Evolutionary conservation across 176 grass and related monocot genomes (phyloP).

Genomic region (Paspalum notatum): DNA sequence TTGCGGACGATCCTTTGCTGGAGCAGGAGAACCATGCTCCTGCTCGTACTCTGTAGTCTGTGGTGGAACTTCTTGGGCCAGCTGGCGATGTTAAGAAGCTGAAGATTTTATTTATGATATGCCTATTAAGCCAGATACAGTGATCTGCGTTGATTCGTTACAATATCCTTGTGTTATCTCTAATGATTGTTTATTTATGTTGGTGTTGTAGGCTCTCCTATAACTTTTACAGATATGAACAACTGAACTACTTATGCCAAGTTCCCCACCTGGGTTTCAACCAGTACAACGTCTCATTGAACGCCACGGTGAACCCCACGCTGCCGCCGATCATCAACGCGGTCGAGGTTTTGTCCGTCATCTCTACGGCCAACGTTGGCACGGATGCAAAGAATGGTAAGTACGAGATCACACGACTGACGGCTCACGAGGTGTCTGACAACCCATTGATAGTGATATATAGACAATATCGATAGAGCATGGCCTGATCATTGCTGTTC

Average conservation of each 20-base stretch:
- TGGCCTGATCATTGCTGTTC: background rate
- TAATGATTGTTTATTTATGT: background rate
- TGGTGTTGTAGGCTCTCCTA: background rate
- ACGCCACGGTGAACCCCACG: constrained; percentile 55
- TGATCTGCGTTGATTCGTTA: constrained; percentile 50
- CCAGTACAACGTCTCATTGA: constrained; percentile 41
- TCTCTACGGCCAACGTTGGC: constrained; percentile 31
- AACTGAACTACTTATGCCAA: too few relatives aligned
- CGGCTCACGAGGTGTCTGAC: too few relatives aligned
- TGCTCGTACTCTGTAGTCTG: constrained; percentile 61
- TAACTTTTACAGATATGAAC: background rate
- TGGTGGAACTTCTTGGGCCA: constrained; percentile 74
- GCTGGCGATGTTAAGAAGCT: constrained; percentile 65
- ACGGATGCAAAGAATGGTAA: constrained; percentile 55
- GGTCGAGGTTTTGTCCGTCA: constrained; percentile 37
- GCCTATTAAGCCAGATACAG: constrained; percentile 66
- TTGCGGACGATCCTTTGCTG: constrained; percentile 48
- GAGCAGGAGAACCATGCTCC: constrained; percentile 72
- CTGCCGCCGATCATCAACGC: constrained; percentile 71
- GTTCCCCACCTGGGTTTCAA: fast-evolving
- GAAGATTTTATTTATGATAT: constrained; percentile 62
- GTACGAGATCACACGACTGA: background rate
- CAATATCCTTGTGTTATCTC: background rate
- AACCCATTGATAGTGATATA: background rate
- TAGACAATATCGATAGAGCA: background rate